These are phyloP conservation scores for Babesia ovis DNA, from an alignment of 169 alveolate species.

Conservation along the genomic window DNA sequence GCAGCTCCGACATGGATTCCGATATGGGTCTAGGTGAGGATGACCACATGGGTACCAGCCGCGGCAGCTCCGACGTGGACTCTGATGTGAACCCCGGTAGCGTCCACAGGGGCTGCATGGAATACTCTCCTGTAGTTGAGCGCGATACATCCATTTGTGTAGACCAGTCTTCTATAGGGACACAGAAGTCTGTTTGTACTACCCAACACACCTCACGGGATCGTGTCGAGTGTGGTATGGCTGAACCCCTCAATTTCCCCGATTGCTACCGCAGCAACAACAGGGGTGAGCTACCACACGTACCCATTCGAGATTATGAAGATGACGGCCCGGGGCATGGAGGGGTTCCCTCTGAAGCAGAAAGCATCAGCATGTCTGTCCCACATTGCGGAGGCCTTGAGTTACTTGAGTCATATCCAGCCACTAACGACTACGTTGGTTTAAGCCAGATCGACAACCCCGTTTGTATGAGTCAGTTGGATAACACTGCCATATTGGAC, in stretches of 20 bases:
- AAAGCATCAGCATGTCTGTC: background rate
- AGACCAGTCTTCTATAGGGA: slow-evolving; percentile 23
- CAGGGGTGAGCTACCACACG: background rate
- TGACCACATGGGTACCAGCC: background rate
- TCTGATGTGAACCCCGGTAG: slow-evolving; percentile 6
- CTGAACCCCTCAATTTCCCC: background rate
- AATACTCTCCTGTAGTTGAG: background rate
- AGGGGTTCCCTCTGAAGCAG: background rate
- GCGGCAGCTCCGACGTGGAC: background rate
- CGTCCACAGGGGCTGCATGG: background rate
- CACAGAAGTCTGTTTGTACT: slow-evolving; percentile 2
- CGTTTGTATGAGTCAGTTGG: slow-evolving; percentile 10
- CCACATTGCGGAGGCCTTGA: slow-evolving; percentile 5
- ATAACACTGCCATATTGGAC: slow-evolving; percentile 31
- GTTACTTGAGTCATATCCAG: slow-evolving; percentile 15
- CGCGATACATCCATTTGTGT: slow-evolving; percentile 16
- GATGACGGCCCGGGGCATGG: background rate
- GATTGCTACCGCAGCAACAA: background rate
- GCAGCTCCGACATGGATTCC: background rate
- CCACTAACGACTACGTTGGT: slow-evolving; percentile 9
- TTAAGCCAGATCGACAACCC: slow-evolving; percentile 28
- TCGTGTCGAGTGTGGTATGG: slow-evolving; percentile 7
- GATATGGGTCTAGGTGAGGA: background rate
- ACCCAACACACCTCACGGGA: slow-evolving; percentile 17
- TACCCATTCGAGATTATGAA: background rate